These are phyloP conservation scores for Colletotrichum sp. DNA, from an alignment of 2,329 filamentous ascomycete species.

Conservation along the genomic window DNA sequence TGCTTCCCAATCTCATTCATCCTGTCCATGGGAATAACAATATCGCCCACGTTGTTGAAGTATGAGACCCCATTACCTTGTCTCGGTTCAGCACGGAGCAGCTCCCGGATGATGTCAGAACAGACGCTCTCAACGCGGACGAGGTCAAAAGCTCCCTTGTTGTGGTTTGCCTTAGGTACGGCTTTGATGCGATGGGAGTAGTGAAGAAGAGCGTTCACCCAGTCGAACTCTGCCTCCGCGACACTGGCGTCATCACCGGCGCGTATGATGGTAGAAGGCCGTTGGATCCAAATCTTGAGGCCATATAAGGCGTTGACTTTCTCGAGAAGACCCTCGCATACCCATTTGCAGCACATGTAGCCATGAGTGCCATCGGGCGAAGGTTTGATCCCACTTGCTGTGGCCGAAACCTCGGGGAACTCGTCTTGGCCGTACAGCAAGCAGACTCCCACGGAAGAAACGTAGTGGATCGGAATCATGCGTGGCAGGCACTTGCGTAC, in stretches of 20 bases:
- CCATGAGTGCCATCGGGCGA: background rate
- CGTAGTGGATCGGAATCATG: conserved; percentile 38
- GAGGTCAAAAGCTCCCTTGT: background rate
- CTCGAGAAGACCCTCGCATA: background rate
- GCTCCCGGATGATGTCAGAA: background rate
- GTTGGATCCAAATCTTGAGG: background rate
- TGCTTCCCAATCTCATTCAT: background rate
- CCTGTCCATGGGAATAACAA: background rate
- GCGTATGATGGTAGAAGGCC: background rate
- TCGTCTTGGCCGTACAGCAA: background rate
- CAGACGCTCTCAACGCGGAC: background rate
- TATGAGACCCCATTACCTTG: background rate
- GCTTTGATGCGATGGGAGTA: background rate
- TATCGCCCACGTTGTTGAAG: background rate
- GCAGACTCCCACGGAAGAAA: conserved; percentile 35
- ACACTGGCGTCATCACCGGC: background rate
- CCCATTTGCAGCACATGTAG: background rate
- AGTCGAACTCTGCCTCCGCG: background rate
- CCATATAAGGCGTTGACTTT: background rate
- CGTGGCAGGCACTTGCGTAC: conserved; percentile 22
- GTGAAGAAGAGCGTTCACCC: background rate
- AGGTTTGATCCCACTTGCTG: background rate
- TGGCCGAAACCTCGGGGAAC: conserved; percentile 14
- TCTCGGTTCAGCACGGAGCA: background rate
- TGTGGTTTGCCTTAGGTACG: background rate